phyloP scores from a whole-genome alignment of 2,329 filamentous ascomycete genomes.

The Calonectria naviculata region DNA sequence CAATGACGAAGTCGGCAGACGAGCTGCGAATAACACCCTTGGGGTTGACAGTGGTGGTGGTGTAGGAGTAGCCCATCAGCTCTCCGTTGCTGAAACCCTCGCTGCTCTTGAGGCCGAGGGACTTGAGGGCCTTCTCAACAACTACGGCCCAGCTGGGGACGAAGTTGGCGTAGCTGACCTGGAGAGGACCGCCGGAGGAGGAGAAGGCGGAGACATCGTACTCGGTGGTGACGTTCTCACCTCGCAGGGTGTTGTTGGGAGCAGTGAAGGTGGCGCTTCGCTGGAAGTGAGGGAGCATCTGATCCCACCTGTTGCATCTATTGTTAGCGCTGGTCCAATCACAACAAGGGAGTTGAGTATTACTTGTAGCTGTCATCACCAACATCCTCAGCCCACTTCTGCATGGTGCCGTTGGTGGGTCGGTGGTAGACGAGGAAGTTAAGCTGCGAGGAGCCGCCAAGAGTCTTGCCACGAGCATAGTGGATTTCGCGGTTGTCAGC shows the following conservation, averaged over 20 bases:
- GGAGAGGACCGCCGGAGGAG: constrained; percentile 34
- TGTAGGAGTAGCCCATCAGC: constrained; percentile 39
- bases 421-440: constrained; percentile 50
- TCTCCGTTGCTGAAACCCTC: constrained; percentile 34
- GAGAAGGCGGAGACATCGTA: constrained; percentile 43
- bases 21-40: constrained; percentile 38
- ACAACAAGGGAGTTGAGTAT: neutral
- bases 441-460: constrained; percentile 51
- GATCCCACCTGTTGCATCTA: constrained; percentile 26
- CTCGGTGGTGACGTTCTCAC: constrained; percentile 34
- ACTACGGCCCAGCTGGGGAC: constrained; percentile 34
- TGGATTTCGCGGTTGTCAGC: constrained; percentile 43
- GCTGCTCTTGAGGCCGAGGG: constrained; percentile 39
- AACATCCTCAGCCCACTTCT: constrained; percentile 41
- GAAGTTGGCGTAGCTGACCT: constrained; percentile 41
- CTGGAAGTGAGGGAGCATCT: constrained; percentile 42
- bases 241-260: constrained; percentile 31
- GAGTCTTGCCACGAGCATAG: constrained; percentile 49
- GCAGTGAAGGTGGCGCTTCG: constrained; percentile 40
- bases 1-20: constrained; percentile 40
- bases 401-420: constrained; percentile 44
- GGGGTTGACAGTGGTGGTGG: constrained; percentile 31
- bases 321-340: neutral
- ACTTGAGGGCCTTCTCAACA: constrained; percentile 38
- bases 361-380: constrained; percentile 42